phyloP scores from a whole-genome alignment of 2,329 filamentous ascomycete species.

The Ophiostoma piceae region DNA sequence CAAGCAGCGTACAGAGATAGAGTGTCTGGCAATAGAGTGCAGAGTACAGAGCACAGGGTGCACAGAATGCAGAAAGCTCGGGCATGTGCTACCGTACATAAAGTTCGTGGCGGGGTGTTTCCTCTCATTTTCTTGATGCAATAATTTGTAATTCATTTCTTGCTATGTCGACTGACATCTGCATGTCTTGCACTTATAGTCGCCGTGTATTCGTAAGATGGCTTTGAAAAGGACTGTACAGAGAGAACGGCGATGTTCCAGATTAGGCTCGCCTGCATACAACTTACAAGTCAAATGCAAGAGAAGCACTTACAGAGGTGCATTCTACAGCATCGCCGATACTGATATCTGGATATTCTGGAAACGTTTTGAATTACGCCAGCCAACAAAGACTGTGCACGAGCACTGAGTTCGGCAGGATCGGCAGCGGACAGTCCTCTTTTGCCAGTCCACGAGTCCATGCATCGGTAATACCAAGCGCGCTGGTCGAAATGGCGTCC shows the following conservation, averaged over 20 bases:
- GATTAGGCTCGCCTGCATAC: not conserved
- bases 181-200: not conserved
- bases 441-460: not conserved
- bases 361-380: not conserved
- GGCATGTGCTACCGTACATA: not conserved
- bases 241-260: conserved; percentile 3
- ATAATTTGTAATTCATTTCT: too few species aligned
- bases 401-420: not conserved
- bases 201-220: not conserved
- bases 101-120: not conserved
- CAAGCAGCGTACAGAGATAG: not conserved
- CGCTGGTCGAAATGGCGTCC: not conserved
- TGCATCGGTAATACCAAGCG: not conserved
- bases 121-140: too few species aligned
- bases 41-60: not conserved
- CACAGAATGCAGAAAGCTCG: not conserved
- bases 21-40: too few species aligned
- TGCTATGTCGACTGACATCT: not conserved
- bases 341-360: not conserved
- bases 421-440: not conserved
- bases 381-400: not conserved
- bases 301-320: too few species aligned
- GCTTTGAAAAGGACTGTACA: not conserved
- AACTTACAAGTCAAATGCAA: too few species aligned
- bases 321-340: not conserved